Conservation (phyloP, 2,329 filamentous ascomycete species). For the Colletotrichum higginsianum region DNA sequence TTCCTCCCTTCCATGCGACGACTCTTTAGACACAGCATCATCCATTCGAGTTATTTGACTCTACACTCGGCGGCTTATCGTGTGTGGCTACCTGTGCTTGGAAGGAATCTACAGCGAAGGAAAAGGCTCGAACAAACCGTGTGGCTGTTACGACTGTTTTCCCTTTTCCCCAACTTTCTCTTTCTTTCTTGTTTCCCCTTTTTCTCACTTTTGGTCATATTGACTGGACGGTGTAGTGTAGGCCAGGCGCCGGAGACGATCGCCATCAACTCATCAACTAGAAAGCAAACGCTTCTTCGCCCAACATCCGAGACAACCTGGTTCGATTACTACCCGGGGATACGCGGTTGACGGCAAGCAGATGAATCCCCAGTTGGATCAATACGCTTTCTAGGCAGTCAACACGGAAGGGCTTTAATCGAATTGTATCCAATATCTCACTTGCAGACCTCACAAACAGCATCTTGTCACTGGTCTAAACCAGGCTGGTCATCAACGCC, state of each 20-base stretch:
- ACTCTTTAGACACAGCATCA: background rate
- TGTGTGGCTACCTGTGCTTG: background rate
- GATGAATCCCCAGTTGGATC: background rate
- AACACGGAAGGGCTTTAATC: background rate
- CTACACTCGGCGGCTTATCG: background rate
- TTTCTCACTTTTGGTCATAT: background rate
- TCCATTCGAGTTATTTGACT: background rate
- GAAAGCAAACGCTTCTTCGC: too few relatives aligned
- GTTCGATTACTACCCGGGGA: too few relatives aligned
- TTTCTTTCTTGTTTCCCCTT: background rate
- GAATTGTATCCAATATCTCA: background rate
- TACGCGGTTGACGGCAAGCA: background rate
- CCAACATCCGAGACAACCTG: too few relatives aligned
- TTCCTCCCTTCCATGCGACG: too few relatives aligned
- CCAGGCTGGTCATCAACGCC: conserved; percentile 22
- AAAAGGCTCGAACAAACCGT: background rate
- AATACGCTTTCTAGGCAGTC: background rate
- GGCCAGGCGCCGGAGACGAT: too few relatives aligned
- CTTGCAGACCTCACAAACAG: background rate
- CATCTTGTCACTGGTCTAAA: conserved; percentile 5
- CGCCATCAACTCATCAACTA: too few relatives aligned
- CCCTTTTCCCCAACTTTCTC: background rate
- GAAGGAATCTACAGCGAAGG: background rate
- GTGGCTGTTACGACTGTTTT: background rate
- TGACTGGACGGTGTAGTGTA: background rate